Evolutionary conservation across 2,329 filamentous ascomycete species (phyloP).

Genomic region (Fusarium sp.): DNA sequence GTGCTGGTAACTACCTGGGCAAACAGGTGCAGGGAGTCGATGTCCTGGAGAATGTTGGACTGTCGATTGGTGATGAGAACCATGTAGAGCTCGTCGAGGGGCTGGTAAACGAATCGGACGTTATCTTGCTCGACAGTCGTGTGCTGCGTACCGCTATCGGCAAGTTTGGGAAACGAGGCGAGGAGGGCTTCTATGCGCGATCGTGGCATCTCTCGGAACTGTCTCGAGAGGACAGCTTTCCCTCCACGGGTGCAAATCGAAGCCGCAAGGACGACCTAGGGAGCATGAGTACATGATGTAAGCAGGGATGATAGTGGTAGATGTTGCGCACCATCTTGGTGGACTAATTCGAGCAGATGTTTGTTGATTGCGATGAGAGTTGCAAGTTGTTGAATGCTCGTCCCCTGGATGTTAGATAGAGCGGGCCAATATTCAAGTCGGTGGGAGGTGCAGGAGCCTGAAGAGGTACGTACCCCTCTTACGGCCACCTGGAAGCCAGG

Average conservation of each 20-base stretch:
- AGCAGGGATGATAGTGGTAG: background rate
- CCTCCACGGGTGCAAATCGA: slow-evolving; percentile 98
- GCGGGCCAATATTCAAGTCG: slow-evolving; percentile 44
- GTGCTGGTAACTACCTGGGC: slow-evolving; percentile 96
- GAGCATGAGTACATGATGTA: slow-evolving; percentile 33
- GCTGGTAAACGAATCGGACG: slow-evolving; percentile 99
- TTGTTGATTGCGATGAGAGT: slow-evolving; percentile 30
- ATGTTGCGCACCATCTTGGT: slow-evolving; percentile 51
- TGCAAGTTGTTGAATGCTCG: slow-evolving; percentile 32
- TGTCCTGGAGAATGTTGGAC: slow-evolving; percentile 99
- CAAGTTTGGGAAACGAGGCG: slow-evolving; percentile 96
- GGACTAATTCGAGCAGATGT: slow-evolving; percentile 33
- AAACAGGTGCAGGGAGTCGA: slow-evolving; percentile 97
- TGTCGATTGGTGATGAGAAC: slow-evolving; percentile 99
- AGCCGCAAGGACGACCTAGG: slow-evolving; percentile 93
- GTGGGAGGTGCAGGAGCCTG: slow-evolving; percentile 35
- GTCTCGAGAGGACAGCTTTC: slow-evolving; percentile 96
- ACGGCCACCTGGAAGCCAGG: slow-evolving; percentile 33
- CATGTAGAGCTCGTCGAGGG: slow-evolving; percentile 98
- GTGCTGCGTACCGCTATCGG: slow-evolving; percentile 94
- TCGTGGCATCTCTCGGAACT: slow-evolving; percentile 97
- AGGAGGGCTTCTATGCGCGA: slow-evolving; percentile 96
- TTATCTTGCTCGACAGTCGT: slow-evolving; percentile 99
- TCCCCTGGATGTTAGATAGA: slow-evolving; percentile 41
- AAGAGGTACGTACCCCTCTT: slow-evolving; percentile 34